phyloP scores from a whole-genome alignment of 1,139 yeast species.

The Williopsis jadinii region DNA sequence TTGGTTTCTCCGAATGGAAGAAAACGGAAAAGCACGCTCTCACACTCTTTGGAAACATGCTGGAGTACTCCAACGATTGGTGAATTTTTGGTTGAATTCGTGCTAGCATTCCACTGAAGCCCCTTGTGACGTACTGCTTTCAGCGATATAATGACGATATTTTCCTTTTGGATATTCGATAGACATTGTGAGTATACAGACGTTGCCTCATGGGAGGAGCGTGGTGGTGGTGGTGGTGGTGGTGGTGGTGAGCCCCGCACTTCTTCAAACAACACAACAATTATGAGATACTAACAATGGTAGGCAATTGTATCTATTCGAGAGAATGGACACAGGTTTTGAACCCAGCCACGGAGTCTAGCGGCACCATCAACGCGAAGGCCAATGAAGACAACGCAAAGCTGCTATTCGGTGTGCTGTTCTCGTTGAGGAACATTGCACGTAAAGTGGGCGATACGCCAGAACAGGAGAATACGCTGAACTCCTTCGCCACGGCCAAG shows the following conservation, averaged over 20 bases:
- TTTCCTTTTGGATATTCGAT: conserved; percentile 84
- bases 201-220: no score
- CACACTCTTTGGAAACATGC: no score
- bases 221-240: no score
- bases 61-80: no score
- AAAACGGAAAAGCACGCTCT: no score
- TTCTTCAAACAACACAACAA: neutral
- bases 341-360: conserved; percentile 13
- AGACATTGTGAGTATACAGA: conserved; percentile 55
- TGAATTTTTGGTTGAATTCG: no score
- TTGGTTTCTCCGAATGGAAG: no score
- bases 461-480: conserved; percentile 40
- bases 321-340: conserved; percentile 45
- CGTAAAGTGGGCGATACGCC: conserved; percentile 46
- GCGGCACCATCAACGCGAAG: conserved; percentile 46
- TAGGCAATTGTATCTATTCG: conserved; percentile 59
- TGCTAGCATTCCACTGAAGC: no score
- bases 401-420: conserved; percentile 79
- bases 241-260: neutral
- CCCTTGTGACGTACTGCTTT: no score
- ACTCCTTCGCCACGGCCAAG: conserved; percentile 62
- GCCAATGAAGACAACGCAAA: conserved; percentile 65
- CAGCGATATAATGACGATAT: conserved; percentile 32
- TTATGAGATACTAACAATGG: conserved; percentile 6
- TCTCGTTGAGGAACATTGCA: conserved; percentile 71